phyloP scores from a whole-genome alignment of 2,329 filamentous ascomycete genomes.

The Alternaria infectoria region DNA sequence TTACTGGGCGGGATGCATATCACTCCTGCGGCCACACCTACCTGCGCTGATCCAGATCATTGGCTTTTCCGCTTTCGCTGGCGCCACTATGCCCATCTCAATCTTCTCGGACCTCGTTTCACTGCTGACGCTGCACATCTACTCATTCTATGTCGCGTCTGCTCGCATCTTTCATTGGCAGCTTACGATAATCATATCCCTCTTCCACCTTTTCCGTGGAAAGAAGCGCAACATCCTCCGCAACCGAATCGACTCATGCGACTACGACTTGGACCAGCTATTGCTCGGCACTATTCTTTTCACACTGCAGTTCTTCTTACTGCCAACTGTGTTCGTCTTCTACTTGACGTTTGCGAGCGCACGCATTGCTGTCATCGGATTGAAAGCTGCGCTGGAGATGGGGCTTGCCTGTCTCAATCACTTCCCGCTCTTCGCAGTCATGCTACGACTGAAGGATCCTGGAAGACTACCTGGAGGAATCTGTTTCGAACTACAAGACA shows the following conservation, averaged over 20 bases:
- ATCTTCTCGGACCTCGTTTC: constrained; percentile 94
- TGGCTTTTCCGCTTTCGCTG: constrained; percentile 92
- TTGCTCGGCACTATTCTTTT: constrained; percentile 96
- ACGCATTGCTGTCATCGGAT: constrained; percentile 89
- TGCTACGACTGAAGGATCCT: constrained; percentile 94
- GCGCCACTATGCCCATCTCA: constrained; percentile 95
- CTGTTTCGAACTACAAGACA: constrained; percentile 86
- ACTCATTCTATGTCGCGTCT: constrained; percentile 96
- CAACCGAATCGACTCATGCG: constrained; percentile 97
- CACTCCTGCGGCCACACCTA: constrained; percentile 77
- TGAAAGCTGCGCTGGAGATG: constrained; percentile 92
- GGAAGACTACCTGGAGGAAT: constrained; percentile 87
- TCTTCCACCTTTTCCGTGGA: constrained; percentile 98
- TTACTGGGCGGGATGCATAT: constrained; percentile 89
- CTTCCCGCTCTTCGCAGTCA: constrained; percentile 94
- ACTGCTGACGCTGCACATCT: constrained; percentile 91
- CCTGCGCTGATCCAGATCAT: constrained; percentile 89
- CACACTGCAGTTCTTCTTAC: constrained; percentile 89
- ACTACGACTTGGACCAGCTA: constrained; percentile 97
- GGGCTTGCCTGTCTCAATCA: constrained; percentile 93
- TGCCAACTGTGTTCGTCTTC: constrained; percentile 95
- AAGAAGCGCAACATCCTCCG: constrained; percentile 98
- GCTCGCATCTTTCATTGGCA: constrained; percentile 99
- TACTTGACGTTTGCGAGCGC: constrained; percentile 95
- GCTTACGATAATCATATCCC: constrained; percentile 90